Evolutionary conservation across 2,329 filamentous ascomycete species (phyloP).

Genomic region (Penicillium sp.): DNA sequence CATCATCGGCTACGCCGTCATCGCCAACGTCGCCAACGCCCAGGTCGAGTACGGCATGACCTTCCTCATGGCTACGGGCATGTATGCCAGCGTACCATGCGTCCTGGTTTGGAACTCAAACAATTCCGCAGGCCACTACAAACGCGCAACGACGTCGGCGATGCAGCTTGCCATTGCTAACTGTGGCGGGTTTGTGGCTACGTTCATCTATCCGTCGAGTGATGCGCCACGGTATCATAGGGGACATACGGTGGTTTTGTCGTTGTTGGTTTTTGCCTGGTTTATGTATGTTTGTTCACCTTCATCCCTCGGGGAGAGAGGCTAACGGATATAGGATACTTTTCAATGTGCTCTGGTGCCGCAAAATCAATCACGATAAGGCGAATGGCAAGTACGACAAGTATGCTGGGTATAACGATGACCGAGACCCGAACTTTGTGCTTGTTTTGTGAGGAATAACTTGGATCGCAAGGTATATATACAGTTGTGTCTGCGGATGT

Average conservation of each 20-base stretch:
- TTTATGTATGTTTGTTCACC: constrained; percentile 51
- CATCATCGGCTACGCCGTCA: constrained; percentile 62
- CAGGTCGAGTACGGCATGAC: constrained; percentile 62
- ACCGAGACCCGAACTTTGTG: constrained; percentile 60
- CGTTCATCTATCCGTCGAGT: constrained; percentile 57
- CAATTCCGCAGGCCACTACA: constrained; percentile 67
- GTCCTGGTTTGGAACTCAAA: constrained; percentile 65
- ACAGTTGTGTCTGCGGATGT: too few species aligned
- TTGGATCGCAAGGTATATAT: neutral
- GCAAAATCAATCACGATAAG: constrained; percentile 63
- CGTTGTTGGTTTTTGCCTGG: constrained; percentile 60
- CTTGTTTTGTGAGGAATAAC: constrained; percentile 50
- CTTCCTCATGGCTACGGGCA: constrained; percentile 62
- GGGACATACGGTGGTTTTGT: constrained; percentile 60
- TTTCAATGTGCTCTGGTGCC: constrained; percentile 59
- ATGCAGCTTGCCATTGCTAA: constrained; percentile 65
- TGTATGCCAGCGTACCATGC: constrained; percentile 61
- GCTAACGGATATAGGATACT: constrained; percentile 45
- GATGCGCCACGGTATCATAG: constrained; percentile 57
- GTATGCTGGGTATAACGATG: constrained; percentile 57
- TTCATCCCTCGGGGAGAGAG: neutral
- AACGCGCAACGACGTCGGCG: constrained; percentile 63
- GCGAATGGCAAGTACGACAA: constrained; percentile 55
- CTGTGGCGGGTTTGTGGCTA: constrained; percentile 63
- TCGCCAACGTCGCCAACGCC: constrained; percentile 52